Percentiles rank a stretch among this genome's conserved stretches.
Conservation (phyloP, 2,329 filamentous ascomycete genomes). For the Pseudofabraea citricarpa region DNA sequence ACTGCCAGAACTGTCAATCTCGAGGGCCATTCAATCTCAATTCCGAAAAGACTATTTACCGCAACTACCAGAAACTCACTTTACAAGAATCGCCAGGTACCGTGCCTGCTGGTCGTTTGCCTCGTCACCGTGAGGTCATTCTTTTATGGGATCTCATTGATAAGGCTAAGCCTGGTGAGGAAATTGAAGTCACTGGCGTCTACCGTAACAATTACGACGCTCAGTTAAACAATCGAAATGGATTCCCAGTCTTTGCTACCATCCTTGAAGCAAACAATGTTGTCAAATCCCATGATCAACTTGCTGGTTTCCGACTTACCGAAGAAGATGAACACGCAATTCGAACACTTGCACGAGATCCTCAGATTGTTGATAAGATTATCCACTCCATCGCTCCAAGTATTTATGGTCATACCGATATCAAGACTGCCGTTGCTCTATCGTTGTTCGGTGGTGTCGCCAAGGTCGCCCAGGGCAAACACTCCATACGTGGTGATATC, state of each 20-base stretch:
- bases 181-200: conserved; percentile 93
- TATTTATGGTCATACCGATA: conserved; percentile 94
- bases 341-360: conserved; percentile 80
- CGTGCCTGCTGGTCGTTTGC: conserved; percentile 90
- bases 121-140: conserved; percentile 89
- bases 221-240: conserved; percentile 96
- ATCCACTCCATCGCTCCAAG: conserved; percentile 91
- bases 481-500: conserved; percentile 93
- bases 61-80: conserved; percentile 97
- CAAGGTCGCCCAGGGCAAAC: conserved; percentile 83
- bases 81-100: conserved; percentile 96
- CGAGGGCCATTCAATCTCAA: conserved; percentile 93
- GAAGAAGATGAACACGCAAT: conserved; percentile 94
- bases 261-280: conserved; percentile 97
- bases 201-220: conserved; percentile 99
- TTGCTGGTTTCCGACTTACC: conserved; percentile 91
- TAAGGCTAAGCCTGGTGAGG: conserved; percentile 92
- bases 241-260: conserved; percentile 96
- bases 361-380: conserved; percentile 88
- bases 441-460: conserved; percentile 93
- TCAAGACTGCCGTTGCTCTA: conserved; percentile 93
- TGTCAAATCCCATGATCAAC: conserved; percentile 93
- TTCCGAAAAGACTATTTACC: conserved; percentile 95
- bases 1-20: conserved; percentile 94
- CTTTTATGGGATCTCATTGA: conserved; percentile 97